Evolutionary conservation across 2,329 filamentous ascomycete genomes (phyloP), one percentile per base, ranked within the genome.

Genomic region (Fusarium buharicum): DNA sequence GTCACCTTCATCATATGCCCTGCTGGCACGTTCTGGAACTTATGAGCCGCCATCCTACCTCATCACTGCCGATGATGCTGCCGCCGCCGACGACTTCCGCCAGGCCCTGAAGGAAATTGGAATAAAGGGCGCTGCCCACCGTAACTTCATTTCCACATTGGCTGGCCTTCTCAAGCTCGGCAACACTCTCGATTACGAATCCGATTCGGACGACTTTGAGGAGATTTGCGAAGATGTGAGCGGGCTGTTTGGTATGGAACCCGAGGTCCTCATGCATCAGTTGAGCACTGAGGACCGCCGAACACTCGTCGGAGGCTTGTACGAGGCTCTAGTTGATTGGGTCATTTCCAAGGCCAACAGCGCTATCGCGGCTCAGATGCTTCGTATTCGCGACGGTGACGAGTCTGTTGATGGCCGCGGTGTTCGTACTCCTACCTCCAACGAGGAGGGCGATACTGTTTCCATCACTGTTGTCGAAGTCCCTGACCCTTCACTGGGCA

Each of bases 291-390:
- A 93, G 58, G 95, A 98, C 56, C 88, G 95, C 10, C 86, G 90
- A 70, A 87, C 91, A 2, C 80, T 97, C 36, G 91, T 98, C 57
- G 89, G 88, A 12, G 93, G 92, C 3, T 82, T 98, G 14, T 99
- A 99, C 71, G 95, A 99, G 77, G 89, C 93, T 12, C 81, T 98
- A 22, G 93, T 99, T 0, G 95, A 98, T 73, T 98, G 93, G 91
- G 90, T 99, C 13, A 90, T 99, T 59, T 80, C 83, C 53, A 95
- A 93, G 73, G 94, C 93, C 53, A 99, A 99, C 69, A 85, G 89
- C 30, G 86, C 93, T 11, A 97, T 99, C 70, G 83, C 87, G 1
- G 82, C 82, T 4, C 92, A 97, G 67, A 86, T 98, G 74, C 81
- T 84, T 17, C 84, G 83, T 20, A 86, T 87, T 52, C 83, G 83